These are phyloP conservation scores for Steccherinum ochraceum DNA, from an alignment of 768 basidiomycete species.

Conservation along the genomic window DNA sequence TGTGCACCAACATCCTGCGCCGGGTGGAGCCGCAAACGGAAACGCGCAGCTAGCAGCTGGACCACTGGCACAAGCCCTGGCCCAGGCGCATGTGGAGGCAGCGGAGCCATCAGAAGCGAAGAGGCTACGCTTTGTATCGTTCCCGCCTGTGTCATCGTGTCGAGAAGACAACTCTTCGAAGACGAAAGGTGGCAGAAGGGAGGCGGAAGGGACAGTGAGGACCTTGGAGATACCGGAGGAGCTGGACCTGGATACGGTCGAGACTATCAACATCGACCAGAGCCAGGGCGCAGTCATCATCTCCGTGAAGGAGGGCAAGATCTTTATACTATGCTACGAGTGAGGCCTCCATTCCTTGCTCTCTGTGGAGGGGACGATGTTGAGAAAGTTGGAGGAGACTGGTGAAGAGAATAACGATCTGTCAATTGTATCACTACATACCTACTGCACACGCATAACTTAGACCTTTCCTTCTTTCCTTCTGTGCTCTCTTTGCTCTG, in stretches of 20 bases:
- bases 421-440: background rate
- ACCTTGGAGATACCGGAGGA: conserved; percentile 62
- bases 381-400: background rate
- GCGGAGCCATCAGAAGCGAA: conserved; percentile 35
- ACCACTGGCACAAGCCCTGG: no score
- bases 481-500: no score
- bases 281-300: conserved; percentile 68
- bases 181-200: conserved; percentile 7
- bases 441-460: no score
- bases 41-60: conserved; percentile 12
- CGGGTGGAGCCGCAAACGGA: conserved; percentile 24
- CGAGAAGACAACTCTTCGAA: conserved; percentile 6
- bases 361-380: background rate
- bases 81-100: no score
- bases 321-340: conserved; percentile 68
- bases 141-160: conserved; percentile 42
- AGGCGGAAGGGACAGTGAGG: conserved; percentile 38
- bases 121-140: conserved; percentile 63
- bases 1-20: no score
- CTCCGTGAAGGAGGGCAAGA: conserved; percentile 59
- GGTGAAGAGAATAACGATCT: background rate
- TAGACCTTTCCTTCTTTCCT: no score
- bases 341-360: no score
- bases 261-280: conserved; percentile 77
- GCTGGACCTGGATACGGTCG: conserved; percentile 56